Base-by-base conservation (phyloP, 306 rosid species). In the Medicago truncatula region DNA sequence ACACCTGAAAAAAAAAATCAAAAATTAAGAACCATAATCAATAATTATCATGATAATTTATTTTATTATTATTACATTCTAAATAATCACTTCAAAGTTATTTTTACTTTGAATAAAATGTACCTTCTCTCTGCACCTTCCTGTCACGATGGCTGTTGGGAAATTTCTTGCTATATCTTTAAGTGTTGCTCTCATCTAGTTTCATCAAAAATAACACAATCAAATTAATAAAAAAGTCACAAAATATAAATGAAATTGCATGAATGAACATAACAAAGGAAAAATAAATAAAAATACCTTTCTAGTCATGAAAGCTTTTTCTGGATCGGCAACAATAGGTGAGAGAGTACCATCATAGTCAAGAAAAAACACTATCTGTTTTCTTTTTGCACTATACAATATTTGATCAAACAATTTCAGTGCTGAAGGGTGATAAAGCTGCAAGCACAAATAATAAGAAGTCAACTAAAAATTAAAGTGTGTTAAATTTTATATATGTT, bases 301-400 rank as follows among this genome's bases (percentile, higher is more conserved):
- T 68, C 67, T 80, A 36, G 93, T 83, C 97, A 95, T 95, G 87
- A 87, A 89, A 53, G 98, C 98, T 80, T 75, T 78, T 76, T 95
- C 98, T 2, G 98, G 98, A 78, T 95, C 91, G 52, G 90, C 70
- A 31, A 95, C 98, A 60, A 95, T 95, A 1, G 93, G 98, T 8
- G 98, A 90, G 15, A 95, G 98, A 47, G 98, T 95, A 15, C 98
- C 98, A 78, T 95, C 98, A 3, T 95, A 95, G 84, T 95, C 98
- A 28, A 95, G 89, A 81, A 95, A 95, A 83, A 90, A 65, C 15
- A 90, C 90, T n/a, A 92, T 83, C 65, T 90, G 83, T 46, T 92
- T 95, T 15, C 96, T 96, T 79, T 79, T 84, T 1, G 93, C 72
- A 60, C 78, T 86, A 2, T 72, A 74, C 39, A 74, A 73, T 39